Conservation (phyloP, 352 stramenopile species). For the Plasmopara viticola region DNA sequence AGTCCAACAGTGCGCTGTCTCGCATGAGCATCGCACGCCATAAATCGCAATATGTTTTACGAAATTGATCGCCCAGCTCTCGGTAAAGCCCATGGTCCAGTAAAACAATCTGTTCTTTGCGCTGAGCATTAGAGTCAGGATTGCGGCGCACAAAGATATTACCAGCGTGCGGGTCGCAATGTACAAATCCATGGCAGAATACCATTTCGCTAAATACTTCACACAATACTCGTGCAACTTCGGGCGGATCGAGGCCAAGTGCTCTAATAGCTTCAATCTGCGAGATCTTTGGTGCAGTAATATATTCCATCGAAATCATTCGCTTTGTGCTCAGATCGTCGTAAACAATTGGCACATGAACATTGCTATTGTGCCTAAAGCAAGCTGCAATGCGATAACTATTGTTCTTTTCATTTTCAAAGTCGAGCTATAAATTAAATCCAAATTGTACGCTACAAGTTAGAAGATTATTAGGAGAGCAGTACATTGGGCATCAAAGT, state of each 20-base stretch:
- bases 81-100: constrained; percentile 97
- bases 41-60: constrained; percentile 91
- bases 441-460: not conserved
- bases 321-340: constrained; percentile 81
- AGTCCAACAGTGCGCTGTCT: constrained; percentile 66
- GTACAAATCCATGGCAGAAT: constrained; percentile 93
- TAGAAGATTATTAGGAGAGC: not conserved
- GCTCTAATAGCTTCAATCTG: constrained; percentile 78
- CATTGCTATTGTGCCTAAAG: constrained; percentile 46
- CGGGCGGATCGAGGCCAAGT: constrained; percentile 67
- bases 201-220: constrained; percentile 93
- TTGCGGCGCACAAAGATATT: constrained; percentile 89
- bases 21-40: constrained; percentile 93
- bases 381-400: constrained; percentile 54
- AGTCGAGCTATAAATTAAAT: constrained; percentile 54
- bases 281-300: constrained; percentile 92
- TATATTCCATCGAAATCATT: constrained; percentile 97
- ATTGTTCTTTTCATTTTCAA: constrained; percentile 81
- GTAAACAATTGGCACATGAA: constrained; percentile 82
- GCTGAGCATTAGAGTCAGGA: constrained; percentile 29
- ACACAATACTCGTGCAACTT: constrained; percentile 85
- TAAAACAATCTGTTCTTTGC: constrained; percentile 90
- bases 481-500: not conserved
- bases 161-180: constrained; percentile 94
- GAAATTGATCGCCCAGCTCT: constrained; percentile 90